phyloP scores from a whole-genome alignment of 192 early-diverging fungal species.

The Umbelopsis ramanniana region DNA sequence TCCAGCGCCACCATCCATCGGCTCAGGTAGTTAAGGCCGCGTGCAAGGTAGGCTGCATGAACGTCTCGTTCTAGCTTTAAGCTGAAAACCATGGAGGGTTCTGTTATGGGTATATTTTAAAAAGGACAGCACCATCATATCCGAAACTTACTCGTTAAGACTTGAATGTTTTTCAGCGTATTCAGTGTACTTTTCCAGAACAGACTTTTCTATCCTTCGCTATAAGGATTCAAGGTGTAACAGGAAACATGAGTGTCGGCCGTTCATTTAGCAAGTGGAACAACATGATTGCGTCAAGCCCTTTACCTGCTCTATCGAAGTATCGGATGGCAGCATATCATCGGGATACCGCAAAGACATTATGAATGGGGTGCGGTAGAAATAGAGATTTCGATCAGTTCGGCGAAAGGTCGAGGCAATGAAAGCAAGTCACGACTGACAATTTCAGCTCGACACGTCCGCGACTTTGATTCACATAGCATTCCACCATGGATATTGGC shows the following conservation, averaged over 20 bases:
- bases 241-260: slow-evolving; percentile 28
- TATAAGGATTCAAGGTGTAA: not conserved
- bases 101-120: too few relatives aligned
- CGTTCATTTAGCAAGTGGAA: too few relatives aligned
- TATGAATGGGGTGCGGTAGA: not conserved
- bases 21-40: slow-evolving; percentile 55
- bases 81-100: slow-evolving; percentile 25
- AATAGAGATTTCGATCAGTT: not conserved
- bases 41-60: slow-evolving; percentile 64
- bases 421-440: not conserved
- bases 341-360: slow-evolving; percentile 40
- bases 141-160: slow-evolving; percentile 19
- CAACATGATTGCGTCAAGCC: slow-evolving; percentile 4
- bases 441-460: slow-evolving; percentile 9
- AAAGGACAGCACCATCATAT: too few relatives aligned
- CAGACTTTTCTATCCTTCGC: slow-evolving; percentile 17
- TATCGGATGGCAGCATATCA: slow-evolving; percentile 62
- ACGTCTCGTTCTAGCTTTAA: slow-evolving; percentile 52
- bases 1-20: slow-evolving; percentile 70
- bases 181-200: slow-evolving; percentile 32
- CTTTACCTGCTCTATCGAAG: slow-evolving; percentile 62
- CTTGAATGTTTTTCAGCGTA: slow-evolving; percentile 29
- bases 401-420: not conserved
- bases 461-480: not conserved
- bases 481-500: slow-evolving; percentile 4